Base-by-base conservation (phyloP, 1,284 basidiomycete species). In the Sparassis latifolia region DNA sequence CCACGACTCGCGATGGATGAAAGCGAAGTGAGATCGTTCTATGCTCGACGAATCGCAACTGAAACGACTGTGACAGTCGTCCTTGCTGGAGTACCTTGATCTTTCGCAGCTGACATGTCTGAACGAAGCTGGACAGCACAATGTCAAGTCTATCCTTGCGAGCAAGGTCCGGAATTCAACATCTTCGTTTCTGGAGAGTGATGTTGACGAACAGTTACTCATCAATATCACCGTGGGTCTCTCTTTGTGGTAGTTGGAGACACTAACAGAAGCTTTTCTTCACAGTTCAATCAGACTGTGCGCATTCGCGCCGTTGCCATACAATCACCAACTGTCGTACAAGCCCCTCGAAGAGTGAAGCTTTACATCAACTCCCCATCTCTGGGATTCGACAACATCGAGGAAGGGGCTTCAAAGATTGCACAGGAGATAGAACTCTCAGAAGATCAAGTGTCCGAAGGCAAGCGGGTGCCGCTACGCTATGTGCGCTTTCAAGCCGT, bases 401-500 rank as follows among this genome's bases (percentile, higher is more conserved):
- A 82, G 53, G 72, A 76, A 50, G 72, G 71, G 5, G 57, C 62
- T 44, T 78, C 82, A 53, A 69, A 71, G 1, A 75, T 76, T 20
- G 76, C 80, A 12, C 83, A 87, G 61, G 66, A 78, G 7, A 58
- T 88, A 12, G 71, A 75, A 46, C 62, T 88, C 32, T 64, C 69
- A 28, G 69, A 73, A 51, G 75, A 76, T 30, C 74, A 80, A 54
- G 73, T 80, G n/a, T 64, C 55, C 49, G 72, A 76, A 51, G 87
- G 85, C 20, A 77, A 78, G 42, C 74, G 69, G 42, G 72, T 91
- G 37, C 65, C 76, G 7, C 68, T 93, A 61, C 75, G 84, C 50
- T 89, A 79, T 58, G 90, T 92, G 28, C 75, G 85, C 45, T 92
- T 93, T 68, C 90, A 92, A 69, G 76, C 71, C 41, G 89, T 93